Evolutionary conservation across 257 asterid genomes (phyloP).

Genomic region (Oldenlandia corymbosa): DNA sequence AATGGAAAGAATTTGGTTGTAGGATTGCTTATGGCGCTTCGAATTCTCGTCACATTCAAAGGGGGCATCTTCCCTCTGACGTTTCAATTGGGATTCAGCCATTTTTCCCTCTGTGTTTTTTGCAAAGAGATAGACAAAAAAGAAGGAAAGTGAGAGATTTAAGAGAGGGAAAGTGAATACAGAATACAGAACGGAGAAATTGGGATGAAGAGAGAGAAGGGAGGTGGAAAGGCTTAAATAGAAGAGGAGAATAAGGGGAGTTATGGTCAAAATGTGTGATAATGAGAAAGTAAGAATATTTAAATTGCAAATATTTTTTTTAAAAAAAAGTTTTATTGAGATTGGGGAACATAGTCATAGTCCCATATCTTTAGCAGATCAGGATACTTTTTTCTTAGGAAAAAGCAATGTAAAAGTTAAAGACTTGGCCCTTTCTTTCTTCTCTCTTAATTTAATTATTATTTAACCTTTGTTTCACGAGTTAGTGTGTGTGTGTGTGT

Average conservation of each 20-base stretch:
- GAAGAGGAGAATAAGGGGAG: slow-evolving; percentile 24
- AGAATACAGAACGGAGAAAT: slow-evolving; percentile 10
- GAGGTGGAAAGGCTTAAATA: slow-evolving; percentile 48
- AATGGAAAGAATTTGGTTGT: slow-evolving; percentile 44
- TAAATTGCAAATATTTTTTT: not conserved
- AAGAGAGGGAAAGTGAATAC: slow-evolving; percentile 15
- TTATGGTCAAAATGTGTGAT: slow-evolving; percentile 41
- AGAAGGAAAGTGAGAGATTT: not conserved
- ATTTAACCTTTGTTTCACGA: slow-evolving; percentile 5
- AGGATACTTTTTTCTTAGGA: slow-evolving; percentile 1
- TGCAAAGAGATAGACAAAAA: no score
- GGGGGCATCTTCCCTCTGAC: slow-evolving; percentile 48
- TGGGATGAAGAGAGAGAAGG: slow-evolving; percentile 63
- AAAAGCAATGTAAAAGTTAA: not conserved
- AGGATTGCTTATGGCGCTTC: slow-evolving; percentile 56
- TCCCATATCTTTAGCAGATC: not conserved
- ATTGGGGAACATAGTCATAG: slow-evolving; percentile 16
- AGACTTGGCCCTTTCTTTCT: not conserved
- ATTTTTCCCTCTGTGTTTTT: slow-evolving; percentile 16
- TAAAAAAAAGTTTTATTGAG: slow-evolving; percentile 6
- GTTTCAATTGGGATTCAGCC: slow-evolving; percentile 67
- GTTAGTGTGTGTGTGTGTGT: not conserved
- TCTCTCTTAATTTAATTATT: no score
- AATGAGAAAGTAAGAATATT: slow-evolving; percentile 25
- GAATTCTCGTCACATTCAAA: slow-evolving; percentile 12